A percentile compares a stretch with the other conserved stretches of the same genome.
These are phyloP conservation scores for Phytopythium litorale DNA, from an alignment of 352 stramenopile genomes.

Conservation along the genomic window DNA sequence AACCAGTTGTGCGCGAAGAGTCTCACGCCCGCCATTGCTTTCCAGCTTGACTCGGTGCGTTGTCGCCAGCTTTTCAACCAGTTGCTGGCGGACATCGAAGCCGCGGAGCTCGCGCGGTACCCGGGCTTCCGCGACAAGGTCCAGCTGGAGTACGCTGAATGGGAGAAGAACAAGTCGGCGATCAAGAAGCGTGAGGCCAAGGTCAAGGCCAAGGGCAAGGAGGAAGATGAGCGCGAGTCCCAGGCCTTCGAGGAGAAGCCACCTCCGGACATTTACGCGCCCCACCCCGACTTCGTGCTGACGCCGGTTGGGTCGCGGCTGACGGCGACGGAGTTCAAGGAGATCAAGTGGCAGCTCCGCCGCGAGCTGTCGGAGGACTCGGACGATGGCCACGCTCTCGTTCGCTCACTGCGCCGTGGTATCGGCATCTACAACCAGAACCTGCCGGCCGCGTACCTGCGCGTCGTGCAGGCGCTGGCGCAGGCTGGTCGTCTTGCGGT, in stretches of 20 bases:
- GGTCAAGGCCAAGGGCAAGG: slow-evolving; percentile 91
- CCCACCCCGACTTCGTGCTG: slow-evolving; percentile 98
- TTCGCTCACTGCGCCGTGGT: slow-evolving; percentile 91
- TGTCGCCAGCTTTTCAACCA: slow-evolving; percentile 86
- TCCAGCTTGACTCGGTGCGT: slow-evolving; percentile 86
- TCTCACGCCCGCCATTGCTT: slow-evolving; percentile 81
- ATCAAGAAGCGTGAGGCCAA: slow-evolving; percentile 94
- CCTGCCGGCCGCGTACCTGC: slow-evolving; percentile 94
- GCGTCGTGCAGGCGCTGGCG: slow-evolving; percentile 95
- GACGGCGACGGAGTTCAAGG: slow-evolving; percentile 90
- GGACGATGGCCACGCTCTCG: slow-evolving; percentile 75
- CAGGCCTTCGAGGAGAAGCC: slow-evolving; percentile 83
- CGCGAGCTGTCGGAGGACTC: slow-evolving; percentile 78
- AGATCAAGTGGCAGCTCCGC: slow-evolving; percentile 86
- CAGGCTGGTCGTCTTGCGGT: slow-evolving; percentile 96
- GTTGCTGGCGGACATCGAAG: slow-evolving; percentile 69
- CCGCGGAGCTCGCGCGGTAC: slow-evolving; percentile 65
- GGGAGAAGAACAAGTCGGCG: slow-evolving; percentile 84
- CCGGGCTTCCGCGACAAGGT: slow-evolving; percentile 92
- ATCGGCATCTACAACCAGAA: slow-evolving; percentile 99
- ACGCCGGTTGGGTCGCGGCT: slow-evolving; percentile 92
- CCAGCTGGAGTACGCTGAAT: slow-evolving; percentile 89
- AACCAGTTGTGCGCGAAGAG: slow-evolving; percentile 56
- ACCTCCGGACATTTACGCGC: slow-evolving; percentile 92
- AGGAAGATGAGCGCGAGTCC: slow-evolving; percentile 75